Base-by-base conservation (phyloP, 495 filamentous ascomycete species). In the Penicillium paradoxum region DNA sequence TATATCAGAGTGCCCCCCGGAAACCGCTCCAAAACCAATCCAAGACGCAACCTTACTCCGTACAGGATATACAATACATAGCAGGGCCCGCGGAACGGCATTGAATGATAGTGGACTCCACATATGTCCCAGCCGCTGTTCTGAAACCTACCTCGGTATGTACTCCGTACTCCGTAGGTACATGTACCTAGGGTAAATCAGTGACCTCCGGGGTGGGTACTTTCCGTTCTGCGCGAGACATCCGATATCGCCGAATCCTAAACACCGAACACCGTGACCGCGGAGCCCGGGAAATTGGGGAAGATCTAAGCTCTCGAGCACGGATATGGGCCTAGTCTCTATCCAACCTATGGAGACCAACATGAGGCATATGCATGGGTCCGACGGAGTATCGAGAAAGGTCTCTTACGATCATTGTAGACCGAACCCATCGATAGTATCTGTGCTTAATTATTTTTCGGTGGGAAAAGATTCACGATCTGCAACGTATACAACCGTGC, bases 171-270 rank as follows among this genome's bases (percentile, higher is more conserved):
- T n/a, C n/a, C n/a, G n/a, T n/a, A n/a, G n/a, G n/a, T n/a, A n/a
- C n/a, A n/a, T n/a, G n/a, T n/a, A n/a, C n/a, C n/a, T n/a, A n/a
- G n/a, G n/a, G n/a, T n/a, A n/a, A 17, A 39, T 13, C 38, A 5
- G 7, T 9, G 5, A 17, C 17, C 18, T 4, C 34, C 14, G n/a
- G 34, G 14, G 13, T 14, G 17, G 34, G 46, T 19, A 17, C 14
- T 38, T 42, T 22, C 48, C 47, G 22, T 24, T 22, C n/a, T 44
- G 41, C 7, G 9, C 4, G 38, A 21, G 38, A 45, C 34, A 39
- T 49, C 46, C 46, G 46, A 49, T 49, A 21, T 49, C 46, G 46
- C 46, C 46, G 46, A 49, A 36, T 2, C 14, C 40, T 27, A 43
- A 37, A 24, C 11, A n/a, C 8, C 38, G 18, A 40, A 6, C 9